Percentiles rank a stretch among this genome's conserved stretches.
These are phyloP conservation scores for Aspergillus haitiensis DNA, from an alignment of 495 filamentous ascomycete species.

Conservation along the genomic window DNA sequence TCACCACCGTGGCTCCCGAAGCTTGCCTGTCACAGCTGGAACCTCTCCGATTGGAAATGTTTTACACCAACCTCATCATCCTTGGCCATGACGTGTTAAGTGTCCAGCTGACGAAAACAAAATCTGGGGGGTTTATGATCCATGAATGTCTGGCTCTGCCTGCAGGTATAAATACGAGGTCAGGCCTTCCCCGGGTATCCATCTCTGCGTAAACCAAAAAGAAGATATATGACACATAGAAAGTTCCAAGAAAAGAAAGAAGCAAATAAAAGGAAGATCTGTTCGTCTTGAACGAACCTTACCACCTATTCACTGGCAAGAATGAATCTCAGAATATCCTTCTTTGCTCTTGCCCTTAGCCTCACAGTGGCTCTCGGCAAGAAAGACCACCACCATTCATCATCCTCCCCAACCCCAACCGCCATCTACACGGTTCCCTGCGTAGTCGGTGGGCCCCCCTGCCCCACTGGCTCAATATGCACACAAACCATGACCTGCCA, in stretches of 20 bases:
- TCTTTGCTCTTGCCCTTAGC: background rate
- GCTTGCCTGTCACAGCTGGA: background rate
- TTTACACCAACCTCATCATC: background rate
- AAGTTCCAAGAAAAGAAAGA: background rate
- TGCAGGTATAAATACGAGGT: background rate
- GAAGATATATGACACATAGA: background rate
- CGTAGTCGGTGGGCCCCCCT: background rate
- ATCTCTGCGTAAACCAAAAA: background rate
- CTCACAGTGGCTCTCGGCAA: background rate
- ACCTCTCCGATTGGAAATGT: background rate
- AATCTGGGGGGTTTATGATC: background rate
- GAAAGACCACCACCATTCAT: background rate
- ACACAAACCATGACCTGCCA: constrained; percentile 5
- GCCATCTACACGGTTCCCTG: background rate
- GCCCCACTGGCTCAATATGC: background rate
- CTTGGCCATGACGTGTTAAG: background rate
- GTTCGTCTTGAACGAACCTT: background rate
- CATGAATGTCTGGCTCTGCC: background rate
- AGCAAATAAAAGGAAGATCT: background rate
- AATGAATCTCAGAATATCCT: background rate
- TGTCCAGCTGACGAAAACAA: background rate
- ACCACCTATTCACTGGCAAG: background rate
- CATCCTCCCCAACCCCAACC: background rate
- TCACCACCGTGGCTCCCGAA: background rate
- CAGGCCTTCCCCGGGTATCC: background rate